Evolutionary conservation across 768 basidiomycete species (phyloP).

Genomic region (Leccinum boreale): DNA sequence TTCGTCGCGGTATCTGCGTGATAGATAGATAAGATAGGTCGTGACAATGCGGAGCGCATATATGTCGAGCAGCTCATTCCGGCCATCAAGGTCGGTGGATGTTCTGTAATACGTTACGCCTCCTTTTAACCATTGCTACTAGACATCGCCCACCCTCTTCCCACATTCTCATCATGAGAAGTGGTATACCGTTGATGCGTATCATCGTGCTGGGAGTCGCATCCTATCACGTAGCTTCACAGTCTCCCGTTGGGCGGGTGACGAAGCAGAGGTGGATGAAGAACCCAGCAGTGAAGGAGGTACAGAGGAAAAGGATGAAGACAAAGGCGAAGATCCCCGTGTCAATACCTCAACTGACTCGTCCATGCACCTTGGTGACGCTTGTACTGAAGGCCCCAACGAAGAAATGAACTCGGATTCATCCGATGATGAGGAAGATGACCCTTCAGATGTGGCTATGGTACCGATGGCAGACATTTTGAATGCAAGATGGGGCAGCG

Average conservation of each 20-base stretch:
- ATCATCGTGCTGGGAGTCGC: constrained; percentile 87
- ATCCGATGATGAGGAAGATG: constrained; percentile 46
- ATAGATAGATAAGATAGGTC: constrained; percentile 78
- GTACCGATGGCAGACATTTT: constrained; percentile 96
- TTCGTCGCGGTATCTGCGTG: background rate
- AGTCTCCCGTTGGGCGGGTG: constrained; percentile 59
- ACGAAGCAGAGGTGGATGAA: constrained; percentile 15
- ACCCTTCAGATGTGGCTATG: constrained; percentile 75
- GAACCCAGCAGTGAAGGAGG: constrained; percentile 20
- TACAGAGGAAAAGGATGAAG: constrained; percentile 34
- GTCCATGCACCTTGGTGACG: constrained; percentile 33
- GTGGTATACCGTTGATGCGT: constrained; percentile 67
- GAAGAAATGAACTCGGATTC: constrained; percentile 40
- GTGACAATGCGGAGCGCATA: constrained; percentile 72
- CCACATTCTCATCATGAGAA: constrained; percentile 38
- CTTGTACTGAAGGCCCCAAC: constrained; percentile 7
- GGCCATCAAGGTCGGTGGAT: constrained; percentile 55
- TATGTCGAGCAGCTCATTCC: constrained; percentile 68
- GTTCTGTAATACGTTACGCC: background rate
- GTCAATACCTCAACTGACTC: constrained; percentile 12
- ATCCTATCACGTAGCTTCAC: constrained; percentile 92
- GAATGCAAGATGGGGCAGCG: constrained; percentile 80
- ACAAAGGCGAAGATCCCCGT: constrained; percentile 33
- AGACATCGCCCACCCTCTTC: constrained; percentile 78
- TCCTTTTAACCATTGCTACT: background rate